Evolutionary conservation across 805 yeast species (phyloP).

Genomic region (Wickerhamomyces queroliae): DNA sequence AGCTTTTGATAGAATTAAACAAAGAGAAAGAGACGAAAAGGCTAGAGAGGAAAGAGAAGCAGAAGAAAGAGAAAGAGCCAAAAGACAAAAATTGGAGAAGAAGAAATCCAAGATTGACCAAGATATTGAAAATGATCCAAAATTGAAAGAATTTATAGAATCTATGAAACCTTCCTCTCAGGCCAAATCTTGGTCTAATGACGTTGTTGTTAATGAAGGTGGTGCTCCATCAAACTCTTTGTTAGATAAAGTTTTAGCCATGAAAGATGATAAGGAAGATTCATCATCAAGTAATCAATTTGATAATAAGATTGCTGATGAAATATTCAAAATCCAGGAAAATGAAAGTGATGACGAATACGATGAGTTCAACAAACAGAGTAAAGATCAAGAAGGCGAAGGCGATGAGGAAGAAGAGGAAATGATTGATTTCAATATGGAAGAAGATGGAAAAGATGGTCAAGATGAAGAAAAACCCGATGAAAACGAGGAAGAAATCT

Average conservation of each 20-base stretch:
- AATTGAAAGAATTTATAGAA: conserved; percentile 74
- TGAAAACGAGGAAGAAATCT: conserved; percentile 45
- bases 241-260: conserved; percentile 33
- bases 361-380: conserved; percentile 24
- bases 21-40: conserved; percentile 43
- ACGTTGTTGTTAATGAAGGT: conserved; percentile 30
- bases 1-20: conserved; percentile 37
- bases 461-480: conserved; percentile 16
- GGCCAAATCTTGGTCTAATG: conserved; percentile 66
- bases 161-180: conserved; percentile 75
- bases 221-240: conserved; percentile 30
- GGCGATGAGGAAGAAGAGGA: conserved; percentile 42
- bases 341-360: conserved; percentile 42
- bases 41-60: conserved; percentile 33
- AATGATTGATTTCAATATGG: conserved; percentile 34
- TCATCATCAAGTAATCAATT: conserved; percentile 8
- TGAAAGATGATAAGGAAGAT: conserved; percentile 23
- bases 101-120: conserved; percentile 38
- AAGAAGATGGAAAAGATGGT: conserved; percentile 20
- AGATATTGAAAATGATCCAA: conserved; percentile 58
- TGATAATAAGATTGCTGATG: conserved; percentile 19
- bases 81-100: conserved; percentile 24
- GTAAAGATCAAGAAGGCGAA: conserved; percentile 27
- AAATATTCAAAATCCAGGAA: conserved; percentile 23
- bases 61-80: conserved; percentile 17